Conservation (phyloP, 2,329 filamentous ascomycete genomes). For the Akanthomyces dipterigenus region DNA sequence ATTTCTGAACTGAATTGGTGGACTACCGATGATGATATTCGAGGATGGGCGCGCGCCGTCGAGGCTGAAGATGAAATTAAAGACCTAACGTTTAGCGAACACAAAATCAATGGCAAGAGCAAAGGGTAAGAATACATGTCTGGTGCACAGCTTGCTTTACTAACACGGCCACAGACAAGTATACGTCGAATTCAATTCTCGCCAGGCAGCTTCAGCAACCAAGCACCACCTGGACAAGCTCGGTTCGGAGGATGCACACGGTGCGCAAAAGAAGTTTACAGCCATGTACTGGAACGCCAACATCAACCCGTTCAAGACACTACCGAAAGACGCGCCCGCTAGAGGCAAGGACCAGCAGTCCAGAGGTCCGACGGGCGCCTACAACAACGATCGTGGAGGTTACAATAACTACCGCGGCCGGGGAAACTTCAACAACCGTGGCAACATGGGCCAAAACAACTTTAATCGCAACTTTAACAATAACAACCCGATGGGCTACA, state of each 20-base stretch:
- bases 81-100: constrained; percentile 94
- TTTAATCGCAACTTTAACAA: constrained; percentile 38
- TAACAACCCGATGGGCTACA: constrained; percentile 32
- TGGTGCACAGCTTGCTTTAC: background rate
- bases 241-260: constrained; percentile 42
- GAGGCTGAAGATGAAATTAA: constrained; percentile 77
- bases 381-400: constrained; percentile 42
- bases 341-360: constrained; percentile 56
- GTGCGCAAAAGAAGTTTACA: constrained; percentile 61
- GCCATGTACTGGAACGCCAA: constrained; percentile 65
- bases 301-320: constrained; percentile 81
- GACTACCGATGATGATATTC: constrained; percentile 91
- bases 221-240: constrained; percentile 71
- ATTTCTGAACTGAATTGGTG: constrained; percentile 94
- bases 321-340: constrained; percentile 76
- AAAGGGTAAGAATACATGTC: constrained; percentile 64
- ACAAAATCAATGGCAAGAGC: constrained; percentile 98
- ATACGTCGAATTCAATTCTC: constrained; percentile 77
- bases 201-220: constrained; percentile 76
- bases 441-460: constrained; percentile 40
- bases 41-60: constrained; percentile 76
- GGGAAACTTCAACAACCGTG: constrained; percentile 41
- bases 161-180: constrained; percentile 48
- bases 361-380: constrained; percentile 41
- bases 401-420: constrained; percentile 47